These are phyloP conservation scores for Sphagnum fallax DNA, from an alignment of 228 moss, liverwort and hornwort species.

Conservation along the genomic window DNA sequence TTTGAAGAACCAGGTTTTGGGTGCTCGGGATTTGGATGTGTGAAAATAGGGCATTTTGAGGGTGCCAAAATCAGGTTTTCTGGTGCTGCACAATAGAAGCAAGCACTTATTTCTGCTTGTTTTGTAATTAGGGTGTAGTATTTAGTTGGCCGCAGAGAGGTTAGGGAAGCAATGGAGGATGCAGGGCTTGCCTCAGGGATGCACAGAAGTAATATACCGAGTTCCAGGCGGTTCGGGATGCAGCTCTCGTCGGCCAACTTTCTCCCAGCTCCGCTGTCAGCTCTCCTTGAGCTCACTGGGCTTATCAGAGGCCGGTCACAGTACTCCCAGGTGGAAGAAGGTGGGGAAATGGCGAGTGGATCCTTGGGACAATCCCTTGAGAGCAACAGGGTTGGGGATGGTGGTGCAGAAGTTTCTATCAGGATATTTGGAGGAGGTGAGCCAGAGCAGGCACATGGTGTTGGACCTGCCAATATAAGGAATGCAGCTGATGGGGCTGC, in stretches of 20 bases:
- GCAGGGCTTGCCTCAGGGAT: conserved; percentile 24
- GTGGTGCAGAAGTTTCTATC: conserved; percentile 59
- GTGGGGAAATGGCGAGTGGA: conserved; percentile 19
- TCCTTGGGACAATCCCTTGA: conserved; percentile 34
- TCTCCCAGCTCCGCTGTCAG: conserved; percentile 76
- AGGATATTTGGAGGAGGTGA: conserved; percentile 60
- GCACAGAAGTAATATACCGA: conserved; percentile 28
- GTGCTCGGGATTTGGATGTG: too few species aligned
- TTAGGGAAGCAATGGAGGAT: conserved; percentile 24
- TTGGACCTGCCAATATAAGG: conserved; percentile 18
- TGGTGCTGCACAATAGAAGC: too few species aligned
- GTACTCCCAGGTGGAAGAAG: conserved; percentile 26
- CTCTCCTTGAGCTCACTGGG: conserved; percentile 84
- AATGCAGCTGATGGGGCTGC: conserved; percentile 23
- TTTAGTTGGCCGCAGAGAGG: too few species aligned
- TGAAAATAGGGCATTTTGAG: too few species aligned
- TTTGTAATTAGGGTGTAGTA: too few species aligned
- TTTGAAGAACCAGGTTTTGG: too few species aligned
- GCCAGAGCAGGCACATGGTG: conserved; percentile 35
- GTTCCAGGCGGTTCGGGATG: conserved; percentile 86
- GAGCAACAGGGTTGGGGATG: conserved; percentile 32
- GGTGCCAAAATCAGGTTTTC: too few species aligned
- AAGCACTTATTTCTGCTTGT: too few species aligned
- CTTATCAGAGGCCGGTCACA: conserved; percentile 78
- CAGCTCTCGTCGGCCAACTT: conserved; percentile 82